Percentiles rank a stretch among this genome's conserved stretches.
Evolutionary conservation across 139 green algal genomes (phyloP).

Genomic region (Nannochloris sp.): DNA sequence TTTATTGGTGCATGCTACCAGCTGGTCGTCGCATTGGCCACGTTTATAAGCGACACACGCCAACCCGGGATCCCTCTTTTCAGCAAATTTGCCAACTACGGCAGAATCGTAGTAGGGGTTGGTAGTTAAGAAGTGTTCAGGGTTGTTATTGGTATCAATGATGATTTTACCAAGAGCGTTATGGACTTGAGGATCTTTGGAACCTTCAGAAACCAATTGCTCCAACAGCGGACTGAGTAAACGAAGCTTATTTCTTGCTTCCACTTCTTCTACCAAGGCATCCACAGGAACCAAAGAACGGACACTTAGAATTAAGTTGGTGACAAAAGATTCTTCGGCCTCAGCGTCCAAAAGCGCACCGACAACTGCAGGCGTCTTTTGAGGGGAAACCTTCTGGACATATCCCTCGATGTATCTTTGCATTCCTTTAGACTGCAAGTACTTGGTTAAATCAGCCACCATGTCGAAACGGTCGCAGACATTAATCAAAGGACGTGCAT

Average conservation of each 20-base stretch:
- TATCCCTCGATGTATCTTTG: conserved; percentile 98
- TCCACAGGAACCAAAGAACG: conserved; percentile 84
- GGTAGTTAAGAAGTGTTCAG: conserved; percentile 99
- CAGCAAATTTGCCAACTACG: conserved; percentile 82
- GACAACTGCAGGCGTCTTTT: conserved; percentile 73
- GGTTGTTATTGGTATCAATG: conserved; percentile 99
- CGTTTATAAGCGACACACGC: conserved; percentile 96
- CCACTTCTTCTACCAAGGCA: conserved; percentile 50
- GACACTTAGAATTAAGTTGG: conserved; percentile 97
- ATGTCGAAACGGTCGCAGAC: conserved; percentile 97
- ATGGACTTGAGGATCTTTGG: conserved; percentile 90
- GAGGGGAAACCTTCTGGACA: conserved; percentile 91
- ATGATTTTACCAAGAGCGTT: conserved; percentile 99
- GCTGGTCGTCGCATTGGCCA: conserved; percentile 90
- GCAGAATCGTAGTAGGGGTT: conserved; percentile 98
- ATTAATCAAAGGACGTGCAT: conserved; percentile 97
- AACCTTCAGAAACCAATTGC: conserved; percentile 92
- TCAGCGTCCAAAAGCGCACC: conserved; percentile 94
- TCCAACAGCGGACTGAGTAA: conserved; percentile 96
- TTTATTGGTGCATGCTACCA: conserved; percentile 94
- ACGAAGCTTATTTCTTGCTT: conserved; percentile 85
- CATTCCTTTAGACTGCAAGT: conserved; percentile 89
- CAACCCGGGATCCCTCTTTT: conserved; percentile 96
- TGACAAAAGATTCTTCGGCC: conserved; percentile 92
- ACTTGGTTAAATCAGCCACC: conserved; percentile 89